phyloP scores from a whole-genome alignment of 2,329 filamentous ascomycete species.

The Lecanicillium sp. region DNA sequence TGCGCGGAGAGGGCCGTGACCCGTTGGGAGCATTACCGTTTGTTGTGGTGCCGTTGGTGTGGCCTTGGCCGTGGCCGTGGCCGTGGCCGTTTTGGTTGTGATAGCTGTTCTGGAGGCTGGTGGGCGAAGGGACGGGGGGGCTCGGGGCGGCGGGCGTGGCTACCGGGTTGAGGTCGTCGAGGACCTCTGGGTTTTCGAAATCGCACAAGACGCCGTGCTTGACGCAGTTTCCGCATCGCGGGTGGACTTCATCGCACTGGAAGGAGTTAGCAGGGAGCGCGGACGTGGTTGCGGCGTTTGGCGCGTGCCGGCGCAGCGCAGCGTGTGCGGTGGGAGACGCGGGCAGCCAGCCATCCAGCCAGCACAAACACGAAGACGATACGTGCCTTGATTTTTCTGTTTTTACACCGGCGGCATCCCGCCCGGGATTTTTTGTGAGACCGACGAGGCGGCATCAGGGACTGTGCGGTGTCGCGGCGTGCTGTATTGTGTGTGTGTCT shows the following conservation, averaged over 20 bases:
- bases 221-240: slow-evolving; percentile 58
- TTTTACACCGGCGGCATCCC: slow-evolving; percentile 61
- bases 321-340: background rate
- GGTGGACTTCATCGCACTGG: slow-evolving; percentile 61
- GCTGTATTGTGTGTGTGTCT: background rate
- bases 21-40: slow-evolving; percentile 4
- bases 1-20: slow-evolving; percentile 3
- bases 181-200: slow-evolving; percentile 49
- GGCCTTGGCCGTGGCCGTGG: slow-evolving; percentile 4
- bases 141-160: slow-evolving; percentile 18
- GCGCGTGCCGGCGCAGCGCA: background rate
- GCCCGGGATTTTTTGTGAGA: slow-evolving; percentile 66
- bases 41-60: background rate
- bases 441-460: slow-evolving; percentile 55
- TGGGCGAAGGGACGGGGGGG: slow-evolving; percentile 21
- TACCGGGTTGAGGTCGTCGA: slow-evolving; percentile 37
- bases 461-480: slow-evolving; percentile 4
- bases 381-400: slow-evolving; percentile 61
- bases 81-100: background rate
- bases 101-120: slow-evolving; percentile 18
- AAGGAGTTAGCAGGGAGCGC: background rate
- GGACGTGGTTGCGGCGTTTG: background rate
- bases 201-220: slow-evolving; percentile 63
- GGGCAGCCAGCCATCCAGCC: background rate
- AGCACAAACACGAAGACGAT: too few species aligned